Conservation (phyloP, 2,329 filamentous ascomycete genomes). For the Beauveria rudraprayagi region DNA sequence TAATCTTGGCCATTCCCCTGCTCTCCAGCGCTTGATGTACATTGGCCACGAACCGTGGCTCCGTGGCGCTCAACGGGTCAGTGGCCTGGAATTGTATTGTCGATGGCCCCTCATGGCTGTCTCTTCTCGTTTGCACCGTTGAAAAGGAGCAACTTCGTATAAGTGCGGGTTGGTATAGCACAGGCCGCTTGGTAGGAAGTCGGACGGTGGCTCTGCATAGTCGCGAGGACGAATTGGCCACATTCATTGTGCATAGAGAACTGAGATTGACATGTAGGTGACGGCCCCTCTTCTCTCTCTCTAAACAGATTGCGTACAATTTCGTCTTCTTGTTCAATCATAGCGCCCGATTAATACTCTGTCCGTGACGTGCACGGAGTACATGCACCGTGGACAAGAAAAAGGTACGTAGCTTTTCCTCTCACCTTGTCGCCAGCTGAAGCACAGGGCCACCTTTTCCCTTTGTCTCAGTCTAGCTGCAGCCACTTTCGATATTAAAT, state of each 20-base stretch:
- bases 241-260: neutral
- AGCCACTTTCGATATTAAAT: too few relatives aligned
- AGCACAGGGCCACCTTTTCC: too few relatives aligned
- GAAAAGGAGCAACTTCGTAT: too few relatives aligned
- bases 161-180: neutral
- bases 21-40: neutral
- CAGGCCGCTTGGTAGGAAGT: neutral
- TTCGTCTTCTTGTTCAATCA: neutral
- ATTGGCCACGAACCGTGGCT: neutral
- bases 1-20: slow-evolving; percentile 29
- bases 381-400: too few relatives aligned
- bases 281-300: neutral
- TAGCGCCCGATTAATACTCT: too few relatives aligned
- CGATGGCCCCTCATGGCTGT: neutral
- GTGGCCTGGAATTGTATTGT: neutral
- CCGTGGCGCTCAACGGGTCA: neutral
- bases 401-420: too few relatives aligned
- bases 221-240: neutral
- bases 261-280: too few relatives aligned
- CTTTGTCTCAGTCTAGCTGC: too few relatives aligned
- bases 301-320: neutral
- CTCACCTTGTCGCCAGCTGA: too few relatives aligned
- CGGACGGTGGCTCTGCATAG: neutral
- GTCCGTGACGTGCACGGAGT: too few relatives aligned
- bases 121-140: too few relatives aligned